Evolutionary conservation across 164 flowering plant genomes (phyloP).

Genomic region (Warburgia ugandensis): DNA sequence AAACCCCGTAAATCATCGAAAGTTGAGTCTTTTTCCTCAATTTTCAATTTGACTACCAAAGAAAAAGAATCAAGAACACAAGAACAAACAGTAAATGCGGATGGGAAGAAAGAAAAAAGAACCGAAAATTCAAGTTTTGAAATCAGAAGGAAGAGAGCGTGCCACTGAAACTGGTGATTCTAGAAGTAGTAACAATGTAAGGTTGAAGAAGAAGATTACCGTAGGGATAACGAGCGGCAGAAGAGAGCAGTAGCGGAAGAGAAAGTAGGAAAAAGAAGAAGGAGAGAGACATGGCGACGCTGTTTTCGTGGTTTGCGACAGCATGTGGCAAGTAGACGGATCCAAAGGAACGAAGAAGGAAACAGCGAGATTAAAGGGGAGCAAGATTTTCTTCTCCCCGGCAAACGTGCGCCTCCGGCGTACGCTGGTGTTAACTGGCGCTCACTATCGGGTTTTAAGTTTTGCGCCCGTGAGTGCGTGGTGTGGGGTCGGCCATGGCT

Average conservation of each 20-base stretch:
- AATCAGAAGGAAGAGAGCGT: background rate
- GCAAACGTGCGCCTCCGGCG: too few species aligned
- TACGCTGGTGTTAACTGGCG: too few species aligned
- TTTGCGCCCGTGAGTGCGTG: too few species aligned
- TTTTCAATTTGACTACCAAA: background rate
- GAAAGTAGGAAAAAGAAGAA: slow-evolving; percentile 19
- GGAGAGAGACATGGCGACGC: slow-evolving; percentile 10
- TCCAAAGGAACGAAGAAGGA: background rate
- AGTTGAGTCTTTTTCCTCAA: too few species aligned
- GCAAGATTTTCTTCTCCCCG: too few species aligned
- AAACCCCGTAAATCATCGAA: too few species aligned
- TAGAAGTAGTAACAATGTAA: slow-evolving; percentile 1
- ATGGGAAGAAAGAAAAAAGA: background rate
- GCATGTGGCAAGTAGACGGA: background rate
- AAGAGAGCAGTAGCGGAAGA: slow-evolving; percentile 13
- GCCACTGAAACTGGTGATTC: too few species aligned
- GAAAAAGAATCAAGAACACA: too few species aligned
- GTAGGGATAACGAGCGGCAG: slow-evolving; percentile 5
- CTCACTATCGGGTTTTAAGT: too few species aligned
- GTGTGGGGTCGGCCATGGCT: too few species aligned
- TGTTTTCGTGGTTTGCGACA: background rate
- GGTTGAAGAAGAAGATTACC: slow-evolving; percentile 19
- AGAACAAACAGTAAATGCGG: too few species aligned
- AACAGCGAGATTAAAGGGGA: slow-evolving; percentile 1
- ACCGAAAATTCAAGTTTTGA: too few species aligned